These are phyloP conservation scores for Magnusiomyces clavatus DNA, from an alignment of 1,139 yeast species.

Conservation along the genomic window DNA sequence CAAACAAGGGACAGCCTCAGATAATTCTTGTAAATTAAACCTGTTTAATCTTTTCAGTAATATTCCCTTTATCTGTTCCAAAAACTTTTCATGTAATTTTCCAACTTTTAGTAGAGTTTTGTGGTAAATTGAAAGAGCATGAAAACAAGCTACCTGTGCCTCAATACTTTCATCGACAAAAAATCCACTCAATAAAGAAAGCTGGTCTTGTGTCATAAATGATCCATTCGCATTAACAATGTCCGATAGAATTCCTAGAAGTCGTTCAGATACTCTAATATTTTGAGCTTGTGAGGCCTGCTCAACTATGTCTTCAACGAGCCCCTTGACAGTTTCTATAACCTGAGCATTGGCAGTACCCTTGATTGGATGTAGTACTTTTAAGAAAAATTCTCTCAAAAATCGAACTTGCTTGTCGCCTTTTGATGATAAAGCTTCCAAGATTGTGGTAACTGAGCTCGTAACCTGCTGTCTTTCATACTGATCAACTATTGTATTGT, in stretches of 20 bases:
- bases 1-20: constrained; percentile 61
- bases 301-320: constrained; percentile 21
- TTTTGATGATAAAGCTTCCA: constrained; percentile 11
- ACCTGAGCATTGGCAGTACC: constrained; percentile 18
- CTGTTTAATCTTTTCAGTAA: constrained; percentile 51
- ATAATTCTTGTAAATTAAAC: constrained; percentile 49
- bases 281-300: constrained; percentile 18
- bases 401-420: constrained; percentile 12
- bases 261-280: constrained; percentile 28
- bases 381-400: constrained; percentile 13
- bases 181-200: constrained; percentile 54
- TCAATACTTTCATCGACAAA: constrained; percentile 42
- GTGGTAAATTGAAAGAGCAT: constrained; percentile 48
- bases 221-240: constrained; percentile 45
- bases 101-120: constrained; percentile 39
- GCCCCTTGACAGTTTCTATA: constrained; percentile 13
- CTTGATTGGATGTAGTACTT: constrained; percentile 13
- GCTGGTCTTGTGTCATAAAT: constrained; percentile 54
- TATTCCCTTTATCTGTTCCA: constrained; percentile 43
- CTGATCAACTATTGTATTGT: constrained; percentile 9
- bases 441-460: constrained; percentile 3
- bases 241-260: constrained; percentile 44
- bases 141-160: constrained; percentile 31
- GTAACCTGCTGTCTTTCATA: constrained; percentile 6
- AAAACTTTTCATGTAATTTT: constrained; percentile 45